Evolutionary conservation across 441 rosid species (phyloP).

Genomic region (Populus hybrid): DNA sequence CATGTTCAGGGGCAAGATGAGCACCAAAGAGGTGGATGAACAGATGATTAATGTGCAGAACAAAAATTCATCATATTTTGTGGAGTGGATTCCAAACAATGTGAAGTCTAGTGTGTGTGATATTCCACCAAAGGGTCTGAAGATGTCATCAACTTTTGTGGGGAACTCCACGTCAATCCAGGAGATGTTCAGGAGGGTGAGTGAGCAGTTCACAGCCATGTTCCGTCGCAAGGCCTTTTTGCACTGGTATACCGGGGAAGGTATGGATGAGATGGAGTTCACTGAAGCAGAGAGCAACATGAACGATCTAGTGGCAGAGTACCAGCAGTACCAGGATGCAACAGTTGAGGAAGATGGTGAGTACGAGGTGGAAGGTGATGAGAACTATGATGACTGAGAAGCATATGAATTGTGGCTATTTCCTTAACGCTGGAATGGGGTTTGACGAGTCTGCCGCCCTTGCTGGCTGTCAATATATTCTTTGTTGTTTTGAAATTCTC

Average conservation of each 20-base stretch:
- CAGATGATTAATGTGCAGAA: constrained; percentile 90
- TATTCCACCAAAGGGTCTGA: constrained; percentile 70
- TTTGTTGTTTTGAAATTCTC: constrained; percentile 14
- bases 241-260: constrained; percentile 83
- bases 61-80: constrained; percentile 90
- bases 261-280: constrained; percentile 84
- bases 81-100: constrained; percentile 94
- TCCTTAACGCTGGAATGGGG: background rate
- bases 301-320: constrained; percentile 75
- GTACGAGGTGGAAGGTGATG: constrained; percentile 40
- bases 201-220: constrained; percentile 80
- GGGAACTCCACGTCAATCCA: constrained; percentile 79
- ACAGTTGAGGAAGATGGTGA: constrained; percentile 62
- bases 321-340: constrained; percentile 78
- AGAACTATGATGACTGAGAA: constrained; percentile 31
- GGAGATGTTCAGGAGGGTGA: constrained; percentile 82
- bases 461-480: constrained; percentile 16
- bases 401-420: background rate
- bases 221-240: constrained; percentile 76
- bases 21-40: constrained; percentile 93
- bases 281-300: constrained; percentile 83
- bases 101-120: constrained; percentile 91
- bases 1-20: constrained; percentile 93
- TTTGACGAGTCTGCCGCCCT: constrained; percentile 8
- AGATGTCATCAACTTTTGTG: constrained; percentile 64